These are phyloP conservation scores for Leucocoprinus sp. DNA, from an alignment of 768 basidiomycete genomes.

Conservation along the genomic window DNA sequence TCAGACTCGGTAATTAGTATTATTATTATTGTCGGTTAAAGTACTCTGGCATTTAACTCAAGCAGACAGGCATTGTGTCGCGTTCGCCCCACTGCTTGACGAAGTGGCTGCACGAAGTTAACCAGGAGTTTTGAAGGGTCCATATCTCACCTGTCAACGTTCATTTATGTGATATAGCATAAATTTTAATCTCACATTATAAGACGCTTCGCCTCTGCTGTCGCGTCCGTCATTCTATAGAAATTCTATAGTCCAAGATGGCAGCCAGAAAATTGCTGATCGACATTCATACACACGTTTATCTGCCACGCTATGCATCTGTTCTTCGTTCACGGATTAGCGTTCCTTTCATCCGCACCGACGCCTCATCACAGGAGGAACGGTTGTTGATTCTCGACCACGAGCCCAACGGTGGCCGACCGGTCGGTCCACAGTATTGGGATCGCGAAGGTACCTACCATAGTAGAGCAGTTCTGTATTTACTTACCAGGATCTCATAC, in stretches of 20 bases:
- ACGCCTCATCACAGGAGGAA: conserved; percentile 40
- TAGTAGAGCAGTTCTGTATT: not conserved
- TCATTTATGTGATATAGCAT: not conserved
- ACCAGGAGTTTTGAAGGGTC: no score
- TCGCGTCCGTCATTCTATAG: not conserved
- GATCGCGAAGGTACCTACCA: conserved; percentile 33
- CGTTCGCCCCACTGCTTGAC: conserved; percentile 1
- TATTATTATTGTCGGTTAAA: not conserved
- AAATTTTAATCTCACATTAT: not conserved
- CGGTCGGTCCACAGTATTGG: conserved; percentile 82
- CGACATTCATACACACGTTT: conserved; percentile 84
- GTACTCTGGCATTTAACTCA: no score
- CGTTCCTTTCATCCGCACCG: conserved; percentile 59
- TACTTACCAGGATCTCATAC: not conserved
- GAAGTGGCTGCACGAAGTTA: not conserved
- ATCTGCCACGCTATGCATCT: conserved; percentile 70
- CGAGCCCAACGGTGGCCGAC: conserved; percentile 72
- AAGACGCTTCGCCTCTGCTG: not conserved
- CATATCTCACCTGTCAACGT: no score
- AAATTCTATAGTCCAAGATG: not conserved
- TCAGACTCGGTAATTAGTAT: conserved; percentile 20
- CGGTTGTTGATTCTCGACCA: conserved; percentile 71
- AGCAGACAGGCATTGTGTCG: no score
- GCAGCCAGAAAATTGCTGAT: conserved; percentile 40
- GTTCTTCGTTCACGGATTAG: conserved; percentile 55